phyloP scores from a whole-genome alignment of 345 rosid species.

The Dipteronia dyeriana region DNA sequence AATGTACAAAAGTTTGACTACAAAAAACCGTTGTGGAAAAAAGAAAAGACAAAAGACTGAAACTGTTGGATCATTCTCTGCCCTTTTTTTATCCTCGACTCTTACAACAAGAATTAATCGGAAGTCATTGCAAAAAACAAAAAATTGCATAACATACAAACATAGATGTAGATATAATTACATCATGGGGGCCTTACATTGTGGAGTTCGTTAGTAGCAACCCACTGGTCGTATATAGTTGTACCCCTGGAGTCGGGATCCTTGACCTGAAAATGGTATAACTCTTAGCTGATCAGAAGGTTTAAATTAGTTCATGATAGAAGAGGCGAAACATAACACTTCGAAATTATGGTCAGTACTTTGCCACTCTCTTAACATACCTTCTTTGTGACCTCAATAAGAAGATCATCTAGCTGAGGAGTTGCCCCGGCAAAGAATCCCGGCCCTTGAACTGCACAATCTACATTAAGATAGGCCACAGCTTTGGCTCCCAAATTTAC shows the following conservation, averaged over 20 bases:
- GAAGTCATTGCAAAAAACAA: not conserved
- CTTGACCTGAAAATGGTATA: slow-evolving; percentile 47
- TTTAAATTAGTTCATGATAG: not conserved
- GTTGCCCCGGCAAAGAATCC: slow-evolving; percentile 85
- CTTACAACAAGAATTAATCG: not conserved
- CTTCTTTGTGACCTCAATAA: slow-evolving; percentile 69
- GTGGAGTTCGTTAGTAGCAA: slow-evolving; percentile 39
- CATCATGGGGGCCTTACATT: slow-evolving; percentile 34
- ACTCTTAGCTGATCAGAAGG: slow-evolving; percentile 1
- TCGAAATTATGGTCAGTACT: not conserved
- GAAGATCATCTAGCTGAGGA: slow-evolving; percentile 84
- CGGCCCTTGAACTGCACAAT: slow-evolving; percentile 97
- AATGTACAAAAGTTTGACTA: slow-evolving; percentile 7
- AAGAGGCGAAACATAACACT: not conserved
- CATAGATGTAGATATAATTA: not conserved
- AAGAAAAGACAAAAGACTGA: not conserved
- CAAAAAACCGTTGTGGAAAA: not conserved
- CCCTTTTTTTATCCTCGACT: not conserved
- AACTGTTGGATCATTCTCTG: not conserved
- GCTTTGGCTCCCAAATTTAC: slow-evolving; percentile 80
- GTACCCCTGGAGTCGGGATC: slow-evolving; percentile 69
- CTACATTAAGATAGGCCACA: slow-evolving; percentile 92
- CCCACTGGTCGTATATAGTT: slow-evolving; percentile 69
- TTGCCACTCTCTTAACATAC: slow-evolving; percentile 30
- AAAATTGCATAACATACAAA: not conserved